Evolutionary conservation across 2,329 filamentous ascomycete genomes (phyloP), one percentile per base, ranked within the genome.

Genomic region (Herpotrichia juniperi): DNA sequence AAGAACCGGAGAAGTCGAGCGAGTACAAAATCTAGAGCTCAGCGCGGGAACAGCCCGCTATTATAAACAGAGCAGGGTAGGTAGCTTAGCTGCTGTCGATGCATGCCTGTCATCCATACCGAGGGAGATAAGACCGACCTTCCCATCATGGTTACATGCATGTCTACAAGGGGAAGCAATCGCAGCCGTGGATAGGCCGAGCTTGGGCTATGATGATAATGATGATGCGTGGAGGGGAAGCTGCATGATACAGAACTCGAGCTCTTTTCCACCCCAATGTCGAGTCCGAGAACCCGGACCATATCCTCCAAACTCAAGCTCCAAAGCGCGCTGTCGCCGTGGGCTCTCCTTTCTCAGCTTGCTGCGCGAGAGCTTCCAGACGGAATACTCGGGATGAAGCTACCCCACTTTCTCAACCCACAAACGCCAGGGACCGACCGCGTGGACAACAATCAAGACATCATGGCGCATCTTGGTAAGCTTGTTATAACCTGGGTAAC

Each of bases 61-160:
- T 52, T 52, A 52, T 48, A 47, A 47, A 32, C 31, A 47, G 17
- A 31, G 44, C 39, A 40, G 50, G 50, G 44, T 48, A 52, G 50
- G 44, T 48, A 52, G 44, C 45, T 52, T 25, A 16, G 17, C 14
- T 32, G 26, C 25, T n/a, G n/a, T n/a, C n/a, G 21, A 19, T 28
- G 21, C 43, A 22, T 35, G 30, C n/a, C 10, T 10, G 17, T 10
- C 17, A 28, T 24, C 16, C 37, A 22, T 16, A 17, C 22, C 26
- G 22, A 26, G 24, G 7, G 4, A n/a, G 50, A 52, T 52, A 52
- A 44, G 44, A 48, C 6, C 43, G 48, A 52, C 50, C 50, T 52
- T 52, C 45, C 45, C 6, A 30, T 35, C 26, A 14, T 8, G 45
- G 49, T 43, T 51, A 51, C 46, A 44, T 21, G 25, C 11, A 40